Evolutionary conservation across 2,329 filamentous ascomycete genomes (phyloP).

Genomic region (Aspergillus tamarii): DNA sequence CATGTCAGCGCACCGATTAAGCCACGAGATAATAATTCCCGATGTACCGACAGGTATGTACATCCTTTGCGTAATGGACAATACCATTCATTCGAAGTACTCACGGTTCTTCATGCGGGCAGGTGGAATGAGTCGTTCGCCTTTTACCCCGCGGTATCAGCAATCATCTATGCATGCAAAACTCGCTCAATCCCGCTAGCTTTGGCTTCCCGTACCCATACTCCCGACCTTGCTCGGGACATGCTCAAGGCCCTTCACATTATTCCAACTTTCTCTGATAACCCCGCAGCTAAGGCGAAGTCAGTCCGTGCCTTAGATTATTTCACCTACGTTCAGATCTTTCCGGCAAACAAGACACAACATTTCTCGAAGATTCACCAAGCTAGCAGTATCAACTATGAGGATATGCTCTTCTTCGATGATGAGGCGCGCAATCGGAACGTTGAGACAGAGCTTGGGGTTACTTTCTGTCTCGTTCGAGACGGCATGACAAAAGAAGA

Average conservation of each 20-base stretch:
- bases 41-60: slow-evolving; percentile 46
- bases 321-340: slow-evolving; percentile 64
- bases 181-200: slow-evolving; percentile 62
- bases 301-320: slow-evolving; percentile 54
- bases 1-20: slow-evolving; percentile 79
- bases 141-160: slow-evolving; percentile 72
- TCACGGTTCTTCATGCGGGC: slow-evolving; percentile 3
- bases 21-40: slow-evolving; percentile 57
- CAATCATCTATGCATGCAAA: slow-evolving; percentile 66
- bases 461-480: slow-evolving; percentile 80
- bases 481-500: slow-evolving; percentile 78
- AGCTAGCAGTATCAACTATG: slow-evolving; percentile 70
- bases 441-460: slow-evolving; percentile 72
- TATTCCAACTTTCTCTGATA: slow-evolving; percentile 48
- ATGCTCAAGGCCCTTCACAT: slow-evolving; percentile 76
- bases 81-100: neutral
- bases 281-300: slow-evolving; percentile 47
- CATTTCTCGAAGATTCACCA: slow-evolving; percentile 78
- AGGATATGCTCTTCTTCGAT: slow-evolving; percentile 95
- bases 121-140: slow-evolving; percentile 66
- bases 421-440: slow-evolving; percentile 87
- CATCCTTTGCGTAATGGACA: neutral
- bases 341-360: slow-evolving; percentile 77
- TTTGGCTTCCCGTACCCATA: slow-evolving; percentile 78
- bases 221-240: slow-evolving; percentile 78